Conservation (phyloP, 257 asterid genomes). For the Phtheirospermum japonicum region DNA sequence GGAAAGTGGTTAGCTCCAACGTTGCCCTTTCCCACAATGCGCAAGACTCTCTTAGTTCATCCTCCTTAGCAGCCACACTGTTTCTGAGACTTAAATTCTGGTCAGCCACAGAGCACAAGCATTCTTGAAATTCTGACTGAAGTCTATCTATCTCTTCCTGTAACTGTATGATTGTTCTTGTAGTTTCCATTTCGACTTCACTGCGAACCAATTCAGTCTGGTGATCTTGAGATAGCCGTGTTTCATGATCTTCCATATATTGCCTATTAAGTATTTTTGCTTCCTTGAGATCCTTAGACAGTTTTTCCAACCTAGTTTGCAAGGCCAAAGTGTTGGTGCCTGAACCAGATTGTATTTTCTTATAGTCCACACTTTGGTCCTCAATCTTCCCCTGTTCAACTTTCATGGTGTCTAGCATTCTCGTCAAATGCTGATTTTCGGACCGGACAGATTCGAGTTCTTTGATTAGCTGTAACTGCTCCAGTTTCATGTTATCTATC, state of each 20-base stretch:
- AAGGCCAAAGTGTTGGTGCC: slow-evolving; percentile 27
- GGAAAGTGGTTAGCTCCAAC: slow-evolving; percentile 74
- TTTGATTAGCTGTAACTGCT: slow-evolving; percentile 47
- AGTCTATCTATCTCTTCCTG: slow-evolving; percentile 69
- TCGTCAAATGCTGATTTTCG: slow-evolving; percentile 43
- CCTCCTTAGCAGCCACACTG: slow-evolving; percentile 58
- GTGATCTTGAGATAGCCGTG: slow-evolving; percentile 37
- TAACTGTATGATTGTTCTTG: slow-evolving; percentile 56
- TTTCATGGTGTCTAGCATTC: slow-evolving; percentile 33
- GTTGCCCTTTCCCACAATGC: slow-evolving; percentile 87
- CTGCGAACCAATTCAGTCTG: slow-evolving; percentile 49
- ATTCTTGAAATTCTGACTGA: slow-evolving; percentile 52
- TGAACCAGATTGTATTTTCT: slow-evolving; percentile 17
- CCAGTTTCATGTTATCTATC: slow-evolving; percentile 48
- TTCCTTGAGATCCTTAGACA: slow-evolving; percentile 51
- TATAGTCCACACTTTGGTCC: slow-evolving; percentile 19
- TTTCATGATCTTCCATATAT: slow-evolving; percentile 44
- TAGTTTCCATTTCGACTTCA: slow-evolving; percentile 72
- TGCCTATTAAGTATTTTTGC: slow-evolving; percentile 39
- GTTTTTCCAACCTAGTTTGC: slow-evolving; percentile 53
- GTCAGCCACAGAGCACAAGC: slow-evolving; percentile 55
- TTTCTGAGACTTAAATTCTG: slow-evolving; percentile 56
- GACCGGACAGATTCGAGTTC: slow-evolving; percentile 42
- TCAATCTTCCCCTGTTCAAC: slow-evolving; percentile 22
- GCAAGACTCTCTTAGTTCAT: slow-evolving; percentile 47